These are phyloP conservation scores for Penicillium janthinellum DNA, from an alignment of 2,329 filamentous ascomycete species.

Conservation along the genomic window DNA sequence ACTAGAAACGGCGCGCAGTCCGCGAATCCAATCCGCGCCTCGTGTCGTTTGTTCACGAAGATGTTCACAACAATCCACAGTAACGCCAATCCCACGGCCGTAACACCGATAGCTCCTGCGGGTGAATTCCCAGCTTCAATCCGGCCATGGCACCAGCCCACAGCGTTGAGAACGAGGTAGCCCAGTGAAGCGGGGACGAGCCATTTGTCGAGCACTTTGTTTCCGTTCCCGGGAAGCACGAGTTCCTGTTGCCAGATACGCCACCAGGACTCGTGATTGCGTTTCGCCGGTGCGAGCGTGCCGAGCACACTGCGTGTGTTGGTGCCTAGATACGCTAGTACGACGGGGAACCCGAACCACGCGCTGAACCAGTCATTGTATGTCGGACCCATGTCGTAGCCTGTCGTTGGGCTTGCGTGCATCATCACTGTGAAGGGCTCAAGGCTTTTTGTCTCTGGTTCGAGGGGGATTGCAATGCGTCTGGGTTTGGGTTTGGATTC, in stretches of 20 bases:
- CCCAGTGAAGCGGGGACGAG: not conserved
- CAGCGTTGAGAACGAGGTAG: constrained; percentile 1
- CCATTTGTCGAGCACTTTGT: not conserved
- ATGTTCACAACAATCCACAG: not conserved
- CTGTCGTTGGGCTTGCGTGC: constrained; percentile 60
- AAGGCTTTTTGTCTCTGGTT: constrained; percentile 53
- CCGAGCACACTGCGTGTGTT: constrained; percentile 64
- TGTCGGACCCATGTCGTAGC: constrained; percentile 63
- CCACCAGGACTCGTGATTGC: constrained; percentile 9
- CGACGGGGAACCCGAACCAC: constrained; percentile 63
- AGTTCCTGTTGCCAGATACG: not conserved
- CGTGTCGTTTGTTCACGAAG: not conserved
- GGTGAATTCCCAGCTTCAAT: constrained; percentile 2
- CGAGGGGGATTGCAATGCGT: constrained; percentile 59
- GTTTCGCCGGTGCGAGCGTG: constrained; percentile 53
- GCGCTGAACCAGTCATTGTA: constrained; percentile 69
- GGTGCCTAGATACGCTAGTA: constrained; percentile 67
- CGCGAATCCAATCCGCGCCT: constrained; percentile 35
- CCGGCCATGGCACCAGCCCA: not conserved
- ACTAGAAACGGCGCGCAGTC: constrained; percentile 65
- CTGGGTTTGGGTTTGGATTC: not conserved
- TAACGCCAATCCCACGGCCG: not conserved
- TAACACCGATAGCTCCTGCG: not conserved
- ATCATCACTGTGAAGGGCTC: constrained; percentile 58
- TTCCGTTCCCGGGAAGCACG: not conserved